phyloP scores from a whole-genome alignment of 2,329 filamentous ascomycete species.

The Pyrenochaeta sp. region DNA sequence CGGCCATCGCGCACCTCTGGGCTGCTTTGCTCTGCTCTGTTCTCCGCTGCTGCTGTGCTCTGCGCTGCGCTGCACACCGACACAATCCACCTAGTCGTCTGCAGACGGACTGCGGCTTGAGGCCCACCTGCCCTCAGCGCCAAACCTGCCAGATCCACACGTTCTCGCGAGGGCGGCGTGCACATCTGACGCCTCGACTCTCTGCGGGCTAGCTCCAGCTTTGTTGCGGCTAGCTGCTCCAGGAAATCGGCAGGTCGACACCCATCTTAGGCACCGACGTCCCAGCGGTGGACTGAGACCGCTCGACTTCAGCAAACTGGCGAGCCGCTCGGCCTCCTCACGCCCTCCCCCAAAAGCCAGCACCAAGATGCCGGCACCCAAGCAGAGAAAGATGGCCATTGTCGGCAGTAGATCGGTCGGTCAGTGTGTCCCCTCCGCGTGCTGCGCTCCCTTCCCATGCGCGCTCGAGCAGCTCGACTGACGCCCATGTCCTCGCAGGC shows the following conservation, averaged over 20 bases:
- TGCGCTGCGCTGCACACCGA: too few species aligned
- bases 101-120: too few species aligned
- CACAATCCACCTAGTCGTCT: too few species aligned
- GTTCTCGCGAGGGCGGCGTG: slow-evolving; percentile 27
- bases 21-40: slow-evolving; percentile 1
- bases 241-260: slow-evolving; percentile 32
- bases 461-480: slow-evolving; percentile 16
- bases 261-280: slow-evolving; percentile 31
- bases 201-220: slow-evolving; percentile 1
- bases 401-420: slow-evolving; percentile 92
- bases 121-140: too few species aligned
- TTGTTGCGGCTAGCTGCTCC: slow-evolving; percentile 24
- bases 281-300: slow-evolving; percentile 25
- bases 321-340: slow-evolving; percentile 28
- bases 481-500: slow-evolving; percentile 63
- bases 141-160: too few species aligned
- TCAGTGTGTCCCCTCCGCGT: slow-evolving; percentile 53
- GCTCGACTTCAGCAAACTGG: slow-evolving; percentile 27
- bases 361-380: slow-evolving; percentile 70
- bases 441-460: slow-evolving; percentile 26
- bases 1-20: slow-evolving; percentile 5
- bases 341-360: slow-evolving; percentile 16
- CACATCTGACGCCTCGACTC: slow-evolving; percentile 13
- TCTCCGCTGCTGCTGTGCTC: slow-evolving; percentile 1
- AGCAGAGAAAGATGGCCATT: slow-evolving; percentile 94